Base-by-base conservation (phyloP, 352 stramenopile genomes). In the Pythium insidiosum region DNA sequence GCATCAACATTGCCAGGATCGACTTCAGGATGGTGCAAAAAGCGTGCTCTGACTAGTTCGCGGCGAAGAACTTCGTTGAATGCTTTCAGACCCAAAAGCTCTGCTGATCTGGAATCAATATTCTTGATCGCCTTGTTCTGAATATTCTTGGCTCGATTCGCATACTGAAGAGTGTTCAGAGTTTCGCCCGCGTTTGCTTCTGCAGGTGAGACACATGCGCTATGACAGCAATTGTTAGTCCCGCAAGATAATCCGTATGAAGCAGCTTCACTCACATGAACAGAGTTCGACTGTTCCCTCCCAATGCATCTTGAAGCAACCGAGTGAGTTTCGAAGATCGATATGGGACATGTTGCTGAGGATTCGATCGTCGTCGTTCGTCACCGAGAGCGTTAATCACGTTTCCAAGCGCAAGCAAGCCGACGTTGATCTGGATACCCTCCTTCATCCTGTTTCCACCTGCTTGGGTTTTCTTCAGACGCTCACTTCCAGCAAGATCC, bases 111-210 rank as follows among this genome's bases (percentile, higher is more conserved):
- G n/a, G 63, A 73, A 58, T 94, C 80, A 24, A 94, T 73, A 33
- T 94, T 94, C 41, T 94, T 94, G 20, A 94, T 66, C 4, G 82
- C 82, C 48, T 94, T 94, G 47, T 94, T 94, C 28, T 92, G 82
- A 43, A 94, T 94, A 38, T 92, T 92, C 38, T 86, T 88, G 6
- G 82, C 82, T 1, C 82, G 72, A 40, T 89, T 94, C 16, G 82
- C 82, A 28, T 94, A 94, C 30, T 90, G 80, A 6, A 94, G 63
- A 2, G 82, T 94, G 45, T 84, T 94, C 18, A 91, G 54, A 1
- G 74, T 89, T 51, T 94, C 82, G 23, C 66, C 73, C 11, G 61
- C 50, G 38, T 87, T 91, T 4, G 57, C 64, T 21, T 79, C 66
- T 33, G 77, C 76, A 31, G 82, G 78, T 44, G 82, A 94, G 10